Base-by-base conservation (phyloP, 352 stramenopile genomes). In the Elongisporangium prolatum region DNA sequence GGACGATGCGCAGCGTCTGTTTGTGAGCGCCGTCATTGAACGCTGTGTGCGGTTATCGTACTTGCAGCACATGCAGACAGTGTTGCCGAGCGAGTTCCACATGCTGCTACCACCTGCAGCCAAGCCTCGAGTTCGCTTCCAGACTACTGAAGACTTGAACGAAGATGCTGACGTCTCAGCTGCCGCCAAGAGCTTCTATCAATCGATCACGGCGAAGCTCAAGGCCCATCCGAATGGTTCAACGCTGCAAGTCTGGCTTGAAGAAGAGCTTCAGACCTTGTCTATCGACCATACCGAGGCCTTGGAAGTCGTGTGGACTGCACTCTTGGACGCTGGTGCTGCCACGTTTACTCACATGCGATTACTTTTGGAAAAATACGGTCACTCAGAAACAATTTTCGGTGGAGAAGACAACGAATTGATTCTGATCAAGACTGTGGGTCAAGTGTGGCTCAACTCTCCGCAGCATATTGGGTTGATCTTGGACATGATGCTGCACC, bases 291-390 rank as follows among this genome's bases (percentile, higher is more conserved):
- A 66, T 6, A 59, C 62, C 28, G 68, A 86, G n/a, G 79, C 70
- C 14, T 63, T 88, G 0, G 85, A 95, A 57, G 72, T 92, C 24
- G 76, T 93, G 4, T 89, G 82, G 69, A 88, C 83, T 1, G 86
- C 79, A 20, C 77, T 95, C 17, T 56, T 95, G 16, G 80, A 93
- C 37, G 81, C 85, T 54, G 83, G 85, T 6, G 71, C 80, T 7
- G 85, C 85, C 17, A 95, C 85, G 21, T 95, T 91, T 54, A 95
- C 85, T 48, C 85, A 95, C 52, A 86, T 89, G 70, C 85, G 83
- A 1, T 54, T 91, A 34, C 69, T 93, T 57, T 52, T 93, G 8
- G 83, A 95, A 57, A 91, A 91, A 56, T 95, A 95, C 53, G 74
- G 80, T 44, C 68, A 77, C 38, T 56, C 77, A 5, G 62, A 74